A percentile compares a stretch with the other conserved stretches of the same genome.
Evolutionary conservation across 2,329 filamentous ascomycete genomes (phyloP).

Genomic region (Fusarium continuum): DNA sequence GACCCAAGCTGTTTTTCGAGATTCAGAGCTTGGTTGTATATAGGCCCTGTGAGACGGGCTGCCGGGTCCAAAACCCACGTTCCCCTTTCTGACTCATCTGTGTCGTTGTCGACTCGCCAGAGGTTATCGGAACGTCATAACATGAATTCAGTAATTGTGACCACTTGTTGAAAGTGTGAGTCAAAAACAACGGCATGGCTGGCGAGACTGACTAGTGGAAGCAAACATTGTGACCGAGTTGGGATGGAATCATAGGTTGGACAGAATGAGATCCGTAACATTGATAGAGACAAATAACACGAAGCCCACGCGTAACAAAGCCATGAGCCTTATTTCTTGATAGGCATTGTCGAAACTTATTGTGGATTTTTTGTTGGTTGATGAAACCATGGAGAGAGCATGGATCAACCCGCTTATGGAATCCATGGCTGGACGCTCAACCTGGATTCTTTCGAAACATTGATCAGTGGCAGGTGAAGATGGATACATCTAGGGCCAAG

Average conservation of each 20-base stretch:
- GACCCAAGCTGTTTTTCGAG: background rate
- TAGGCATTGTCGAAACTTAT: slow-evolving; percentile 14
- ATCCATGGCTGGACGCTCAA: background rate
- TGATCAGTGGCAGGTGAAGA: background rate
- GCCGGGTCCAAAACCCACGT: slow-evolving; percentile 19
- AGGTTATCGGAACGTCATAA: slow-evolving; percentile 6
- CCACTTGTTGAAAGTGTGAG: slow-evolving; percentile 10
- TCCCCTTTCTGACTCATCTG: slow-evolving; percentile 14
- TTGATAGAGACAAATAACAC: background rate
- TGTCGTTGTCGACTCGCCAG: slow-evolving; percentile 2
- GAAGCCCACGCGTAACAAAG: background rate
- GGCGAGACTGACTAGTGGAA: slow-evolving; percentile 8
- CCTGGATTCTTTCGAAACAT: slow-evolving; percentile 5
- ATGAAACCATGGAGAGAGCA: slow-evolving; percentile 4
- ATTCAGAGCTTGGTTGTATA: slow-evolving; percentile 2
- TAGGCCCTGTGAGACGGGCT: slow-evolving; percentile 1
- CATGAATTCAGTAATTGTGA: background rate
- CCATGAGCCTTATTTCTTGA: slow-evolving; percentile 4
- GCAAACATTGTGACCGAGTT: background rate
- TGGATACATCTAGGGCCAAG: background rate
- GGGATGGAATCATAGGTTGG: background rate
- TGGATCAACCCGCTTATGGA: slow-evolving; percentile 14
- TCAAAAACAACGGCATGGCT: background rate
- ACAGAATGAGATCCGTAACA: too few relatives aligned
- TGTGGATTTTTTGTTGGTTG: slow-evolving; percentile 12